Base-by-base conservation (phyloP, 2,329 filamentous ascomycete species). In the Colletotrichum salicis region DNA sequence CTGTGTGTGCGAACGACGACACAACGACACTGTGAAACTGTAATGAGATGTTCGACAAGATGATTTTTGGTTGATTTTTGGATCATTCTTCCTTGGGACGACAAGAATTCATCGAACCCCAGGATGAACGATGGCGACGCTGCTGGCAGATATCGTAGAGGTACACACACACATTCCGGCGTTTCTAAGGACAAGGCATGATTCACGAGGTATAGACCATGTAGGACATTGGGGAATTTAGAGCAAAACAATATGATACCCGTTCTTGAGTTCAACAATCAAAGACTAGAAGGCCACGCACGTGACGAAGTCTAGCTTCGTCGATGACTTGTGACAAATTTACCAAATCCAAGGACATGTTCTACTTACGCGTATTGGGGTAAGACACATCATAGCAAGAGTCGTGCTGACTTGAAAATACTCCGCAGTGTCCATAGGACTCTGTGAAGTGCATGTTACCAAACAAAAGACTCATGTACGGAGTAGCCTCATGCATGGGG, bases 241-340 rank as follows among this genome's bases (percentile, higher is more conserved):
- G 31, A 70, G 56, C 45, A 61, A 64, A 35, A 56, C 29, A 60
- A 70, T 55, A 64, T 45, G 70, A 72, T 72, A 72, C 70, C 70
- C 70, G 48, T 70, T 64, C 48, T 29, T 55, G 31, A 70, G 8
- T 70, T 56, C 15, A 5, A 54, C 7, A 4, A 29, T 5, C 1
- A 52, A 37, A 37, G 13, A n/a, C 24, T 7, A 10, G 2, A 41
- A n/a, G 15, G 13, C 41, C 12, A 52, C 37, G 29, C 35, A 31
- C 22, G 27, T 29, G 24, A 11, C 12, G 10, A 52, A 5, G 11
- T 11, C 5, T 10, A 24, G n/a, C 51, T 24, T 52, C 51, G 2
- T 52, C 3, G 22, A 11, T 24, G 27, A 22, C 5, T 4, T 10
- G 12, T 11, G 12, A 27, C 7, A 15, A 22, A 24, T 27, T 15